Evolutionary conservation across 2,329 filamentous ascomycete species (phyloP).

Genomic region (Myriosclerotinia scirpicola): DNA sequence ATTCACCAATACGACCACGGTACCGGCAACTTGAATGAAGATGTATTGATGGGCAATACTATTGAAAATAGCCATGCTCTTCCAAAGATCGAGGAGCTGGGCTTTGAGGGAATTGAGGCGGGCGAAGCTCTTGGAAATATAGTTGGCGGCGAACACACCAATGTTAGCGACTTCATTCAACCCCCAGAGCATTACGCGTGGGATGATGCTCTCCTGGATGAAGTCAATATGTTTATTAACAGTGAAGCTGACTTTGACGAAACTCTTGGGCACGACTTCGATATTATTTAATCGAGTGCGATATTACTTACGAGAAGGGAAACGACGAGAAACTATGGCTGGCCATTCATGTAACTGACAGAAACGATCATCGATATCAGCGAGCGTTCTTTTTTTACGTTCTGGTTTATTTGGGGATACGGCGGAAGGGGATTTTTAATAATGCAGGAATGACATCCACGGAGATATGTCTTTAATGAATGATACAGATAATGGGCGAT

Average conservation of each 20-base stretch:
- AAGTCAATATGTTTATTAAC: not conserved
- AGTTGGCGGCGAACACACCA: not conserved
- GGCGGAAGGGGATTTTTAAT: too few relatives aligned
- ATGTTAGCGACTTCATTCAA: not conserved
- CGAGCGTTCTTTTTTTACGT: not conserved
- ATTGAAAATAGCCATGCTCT: not conserved
- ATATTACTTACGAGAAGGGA: conserved; percentile 10
- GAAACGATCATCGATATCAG: conserved; percentile 9
- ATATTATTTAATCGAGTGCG: not conserved
- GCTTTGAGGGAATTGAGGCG: not conserved
- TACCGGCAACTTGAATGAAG: not conserved
- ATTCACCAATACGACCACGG: not conserved
- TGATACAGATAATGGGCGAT: too few relatives aligned
- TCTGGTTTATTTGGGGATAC: not conserved
- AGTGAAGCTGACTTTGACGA: not conserved
- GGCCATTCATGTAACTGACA: conserved; percentile 14
- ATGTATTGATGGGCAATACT: not conserved
- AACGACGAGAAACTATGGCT: not conserved
- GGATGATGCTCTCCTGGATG: not conserved
- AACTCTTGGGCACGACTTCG: not conserved
- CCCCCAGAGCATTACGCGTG: not conserved
- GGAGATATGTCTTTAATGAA: too few relatives aligned
- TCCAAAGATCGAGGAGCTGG: not conserved
- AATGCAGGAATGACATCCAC: too few relatives aligned
- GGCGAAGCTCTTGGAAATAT: not conserved